phyloP scores from a whole-genome alignment of 2,329 filamentous ascomycete genomes.

The Alternaria arborescens region DNA sequence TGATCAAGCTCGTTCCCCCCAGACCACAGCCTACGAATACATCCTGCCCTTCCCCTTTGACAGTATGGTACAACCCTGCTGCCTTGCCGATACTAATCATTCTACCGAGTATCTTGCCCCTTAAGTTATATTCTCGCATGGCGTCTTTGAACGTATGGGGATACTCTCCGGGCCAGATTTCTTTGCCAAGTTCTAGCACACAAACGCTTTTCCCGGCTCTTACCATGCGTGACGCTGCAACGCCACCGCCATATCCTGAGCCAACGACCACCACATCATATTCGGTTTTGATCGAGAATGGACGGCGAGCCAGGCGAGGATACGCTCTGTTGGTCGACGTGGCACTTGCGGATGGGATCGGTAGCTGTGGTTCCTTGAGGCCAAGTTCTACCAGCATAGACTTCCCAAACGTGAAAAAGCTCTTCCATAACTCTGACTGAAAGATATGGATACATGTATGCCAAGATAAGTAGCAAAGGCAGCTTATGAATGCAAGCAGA shows the following conservation, averaged over 20 bases:
- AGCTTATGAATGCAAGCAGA: background rate
- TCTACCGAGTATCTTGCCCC: background rate
- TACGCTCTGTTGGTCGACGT: background rate
- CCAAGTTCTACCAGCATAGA: background rate
- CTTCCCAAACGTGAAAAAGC: background rate
- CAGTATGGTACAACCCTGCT: background rate
- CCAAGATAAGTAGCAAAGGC: background rate
- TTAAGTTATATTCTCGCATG: background rate
- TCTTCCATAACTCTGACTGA: background rate
- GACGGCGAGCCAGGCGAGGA: background rate
- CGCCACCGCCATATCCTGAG: constrained; percentile 73
- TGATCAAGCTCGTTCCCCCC: background rate
- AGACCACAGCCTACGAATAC: background rate
- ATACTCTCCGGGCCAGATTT: background rate
- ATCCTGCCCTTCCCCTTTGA: background rate
- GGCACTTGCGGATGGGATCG: background rate
- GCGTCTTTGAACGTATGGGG: background rate
- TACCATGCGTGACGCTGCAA: constrained; percentile 72
- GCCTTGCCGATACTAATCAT: background rate
- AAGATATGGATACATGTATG: background rate
- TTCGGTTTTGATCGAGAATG: constrained; percentile 55
- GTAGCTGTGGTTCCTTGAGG: background rate
- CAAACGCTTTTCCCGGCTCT: constrained; percentile 68
- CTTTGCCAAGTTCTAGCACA: constrained; percentile 67
- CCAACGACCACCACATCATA: constrained; percentile 75